A percentile compares a stretch with the other conserved stretches of the same genome.
phyloP scores from a whole-genome alignment of 306 rosid species.

The Bauhinia variegata region DNA sequence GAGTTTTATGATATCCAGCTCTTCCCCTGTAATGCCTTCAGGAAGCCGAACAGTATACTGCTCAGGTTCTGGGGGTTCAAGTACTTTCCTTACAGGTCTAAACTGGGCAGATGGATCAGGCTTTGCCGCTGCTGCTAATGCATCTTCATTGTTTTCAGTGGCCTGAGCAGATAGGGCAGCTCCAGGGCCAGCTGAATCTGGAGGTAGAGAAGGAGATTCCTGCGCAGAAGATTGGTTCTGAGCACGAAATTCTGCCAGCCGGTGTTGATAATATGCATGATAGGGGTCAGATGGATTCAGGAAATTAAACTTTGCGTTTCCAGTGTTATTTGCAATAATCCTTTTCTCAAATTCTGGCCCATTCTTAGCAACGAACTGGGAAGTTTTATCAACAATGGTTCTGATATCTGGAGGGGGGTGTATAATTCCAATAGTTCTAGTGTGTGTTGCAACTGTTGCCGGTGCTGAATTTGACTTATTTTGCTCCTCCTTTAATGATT shows the following conservation, averaged over 20 bases:
- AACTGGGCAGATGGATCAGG: constrained; percentile 71
- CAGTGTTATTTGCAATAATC: constrained; percentile 76
- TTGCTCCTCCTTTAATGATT: constrained; percentile 44
- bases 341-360: constrained; percentile 93
- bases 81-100: constrained; percentile 66
- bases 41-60: constrained; percentile 93
- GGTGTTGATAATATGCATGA: constrained; percentile 90
- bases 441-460: constrained; percentile 72
- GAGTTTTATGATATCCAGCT: constrained; percentile 90
- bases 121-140: constrained; percentile 40
- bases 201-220: constrained; percentile 47
- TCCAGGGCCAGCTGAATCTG: constrained; percentile 54
- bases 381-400: constrained; percentile 87
- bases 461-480: constrained; percentile 46
- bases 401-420: constrained; percentile 91
- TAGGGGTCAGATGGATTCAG: constrained; percentile 72
- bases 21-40: constrained; percentile 95
- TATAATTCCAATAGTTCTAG: constrained; percentile 91
- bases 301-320: constrained; percentile 83
- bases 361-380: constrained; percentile 86
- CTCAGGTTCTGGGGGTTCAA: constrained; percentile 94
- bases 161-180: constrained; percentile 39
- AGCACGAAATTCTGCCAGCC: constrained; percentile 80
- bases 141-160: constrained; percentile 52
- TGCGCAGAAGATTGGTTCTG: constrained; percentile 65